Evolutionary conservation across 2,329 filamentous ascomycete species (phyloP), one percentile per base, ranked within the genome.

Genomic region (Tricladium varicosporioides): DNA sequence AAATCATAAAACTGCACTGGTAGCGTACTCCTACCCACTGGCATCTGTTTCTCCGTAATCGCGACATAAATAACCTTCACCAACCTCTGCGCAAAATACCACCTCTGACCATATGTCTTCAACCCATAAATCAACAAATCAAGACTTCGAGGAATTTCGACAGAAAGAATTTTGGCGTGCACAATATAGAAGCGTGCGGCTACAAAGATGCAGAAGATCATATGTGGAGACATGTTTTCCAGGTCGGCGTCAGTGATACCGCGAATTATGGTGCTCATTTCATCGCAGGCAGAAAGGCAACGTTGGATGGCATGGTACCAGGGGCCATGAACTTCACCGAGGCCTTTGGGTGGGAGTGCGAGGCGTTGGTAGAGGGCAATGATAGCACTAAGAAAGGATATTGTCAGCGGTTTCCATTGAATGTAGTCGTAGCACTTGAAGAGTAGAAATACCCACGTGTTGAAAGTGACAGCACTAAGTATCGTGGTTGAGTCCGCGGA

Each of bases 81-180:
- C 32, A 60, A 47, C 48, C 51, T 54, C 49, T 56, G 44, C 5
- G 60, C 60, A 58, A 62, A 59, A 18, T 56, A 58, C 60, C 60
- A 62, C 31, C 60, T 51, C 40, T 62, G 57, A n/a, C 60, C 55
- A 54, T 58, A 62, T 2, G 58, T 62, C 40, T 62, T 62, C 46
- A 62, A 32, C 1, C 51, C 60, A 33, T 62, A 62, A 11, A 60
- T 51, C 13, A 62, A 45, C 1, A 60, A 46, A 22, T 62, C 57
- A 10, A 62, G 46, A 47, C 33, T 57, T 44, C 57, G 48, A 36
- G 60, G 60, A 11, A 58, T 54, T 32, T 62, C 58, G 18, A 60
- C 60, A 1, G 54, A 58, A 1, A 62, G 47, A 8, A 60, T 52
- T 18, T 62, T 62, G n/a, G 57, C 54, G 47, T 62, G 58, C 8